A percentile compares a stretch with the other conserved stretches of the same genome.
Conservation (phyloP, 371 early-diverging fungal species). For the Mucor irregularis region DNA sequence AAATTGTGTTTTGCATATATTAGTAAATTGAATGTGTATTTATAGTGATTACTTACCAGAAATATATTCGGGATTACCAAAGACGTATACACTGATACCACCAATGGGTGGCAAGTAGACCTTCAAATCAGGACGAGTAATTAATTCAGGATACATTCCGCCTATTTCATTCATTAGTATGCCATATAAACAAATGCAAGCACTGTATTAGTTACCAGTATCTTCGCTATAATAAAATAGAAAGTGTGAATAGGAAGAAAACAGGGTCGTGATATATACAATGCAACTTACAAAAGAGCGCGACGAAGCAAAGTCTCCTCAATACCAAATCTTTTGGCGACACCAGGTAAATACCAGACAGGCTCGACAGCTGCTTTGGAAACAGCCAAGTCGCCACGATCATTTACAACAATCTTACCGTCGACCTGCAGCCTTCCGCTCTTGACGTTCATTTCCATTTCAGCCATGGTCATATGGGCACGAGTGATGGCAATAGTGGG, state of each 20-base stretch:
- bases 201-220: conserved; percentile 18
- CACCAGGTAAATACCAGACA: conserved; percentile 96
- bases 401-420: conserved; percentile 80
- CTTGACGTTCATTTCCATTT: conserved; percentile 80
- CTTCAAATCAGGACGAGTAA: conserved; percentile 92
- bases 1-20: no score
- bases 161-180: conserved; percentile 48
- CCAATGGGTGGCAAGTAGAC: conserved; percentile 96
- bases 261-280: not conserved
- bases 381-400: conserved; percentile 84
- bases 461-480: conserved; percentile 93
- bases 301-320: conserved; percentile 84
- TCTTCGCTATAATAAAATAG: conserved; percentile 48
- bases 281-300: conserved; percentile 72
- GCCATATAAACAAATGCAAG: not conserved
- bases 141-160: conserved; percentile 96
- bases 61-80: conserved; percentile 83
- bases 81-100: conserved; percentile 91
- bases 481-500: conserved; percentile 95
- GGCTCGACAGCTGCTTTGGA: conserved; percentile 95
- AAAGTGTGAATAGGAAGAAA: not conserved
- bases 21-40: not conserved
- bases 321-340: conserved; percentile 88
- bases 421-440: conserved; percentile 71
- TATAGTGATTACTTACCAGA: conserved; percentile 38